These are phyloP conservation scores for Coemansia nantahalensis DNA, from an alignment of 192 early-diverging fungal genomes.

Conservation along the genomic window DNA sequence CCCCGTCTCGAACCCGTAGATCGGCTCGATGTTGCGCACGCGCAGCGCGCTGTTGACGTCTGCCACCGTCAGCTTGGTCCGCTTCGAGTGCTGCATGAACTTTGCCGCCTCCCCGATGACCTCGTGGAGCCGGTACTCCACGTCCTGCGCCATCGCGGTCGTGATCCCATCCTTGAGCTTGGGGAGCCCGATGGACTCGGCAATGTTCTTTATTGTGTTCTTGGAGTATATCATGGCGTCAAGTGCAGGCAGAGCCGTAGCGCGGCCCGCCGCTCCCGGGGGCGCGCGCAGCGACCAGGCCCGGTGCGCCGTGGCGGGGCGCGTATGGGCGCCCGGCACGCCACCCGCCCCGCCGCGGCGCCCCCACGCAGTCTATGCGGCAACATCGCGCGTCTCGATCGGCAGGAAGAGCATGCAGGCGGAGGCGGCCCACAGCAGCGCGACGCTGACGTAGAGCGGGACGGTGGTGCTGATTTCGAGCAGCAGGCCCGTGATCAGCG, in stretches of 20 bases:
- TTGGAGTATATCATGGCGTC: slow-evolving; percentile 39
- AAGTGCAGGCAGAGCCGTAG: background rate
- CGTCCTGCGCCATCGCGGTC: slow-evolving; percentile 79
- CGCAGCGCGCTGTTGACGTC: slow-evolving; percentile 91
- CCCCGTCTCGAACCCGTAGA: slow-evolving; percentile 83
- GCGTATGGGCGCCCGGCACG: too few relatives aligned
- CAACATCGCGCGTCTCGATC: slow-evolving; percentile 54
- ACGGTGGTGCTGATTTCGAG: slow-evolving; percentile 56
- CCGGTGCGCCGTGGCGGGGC: too few relatives aligned
- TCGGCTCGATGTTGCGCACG: slow-evolving; percentile 91
- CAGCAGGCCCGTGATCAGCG: slow-evolving; percentile 68
- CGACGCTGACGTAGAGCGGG: slow-evolving; percentile 66
- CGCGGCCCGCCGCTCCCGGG: too few relatives aligned
- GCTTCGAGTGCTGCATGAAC: slow-evolving; percentile 94
- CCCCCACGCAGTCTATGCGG: too few relatives aligned
- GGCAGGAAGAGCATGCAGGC: slow-evolving; percentile 69
- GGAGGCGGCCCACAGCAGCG: slow-evolving; percentile 56
- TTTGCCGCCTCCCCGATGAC: slow-evolving; percentile 91
- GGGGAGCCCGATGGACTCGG: slow-evolving; percentile 79
- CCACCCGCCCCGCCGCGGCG: too few relatives aligned
- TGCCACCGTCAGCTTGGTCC: slow-evolving; percentile 73
- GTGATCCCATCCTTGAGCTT: slow-evolving; percentile 88
- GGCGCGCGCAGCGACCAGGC: too few relatives aligned
- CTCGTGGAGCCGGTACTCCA: slow-evolving; percentile 94
- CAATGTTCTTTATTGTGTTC: slow-evolving; percentile 62